Conservation (phyloP, 2,329 filamentous ascomycete genomes). For the Diaporthe capsici region DNA sequence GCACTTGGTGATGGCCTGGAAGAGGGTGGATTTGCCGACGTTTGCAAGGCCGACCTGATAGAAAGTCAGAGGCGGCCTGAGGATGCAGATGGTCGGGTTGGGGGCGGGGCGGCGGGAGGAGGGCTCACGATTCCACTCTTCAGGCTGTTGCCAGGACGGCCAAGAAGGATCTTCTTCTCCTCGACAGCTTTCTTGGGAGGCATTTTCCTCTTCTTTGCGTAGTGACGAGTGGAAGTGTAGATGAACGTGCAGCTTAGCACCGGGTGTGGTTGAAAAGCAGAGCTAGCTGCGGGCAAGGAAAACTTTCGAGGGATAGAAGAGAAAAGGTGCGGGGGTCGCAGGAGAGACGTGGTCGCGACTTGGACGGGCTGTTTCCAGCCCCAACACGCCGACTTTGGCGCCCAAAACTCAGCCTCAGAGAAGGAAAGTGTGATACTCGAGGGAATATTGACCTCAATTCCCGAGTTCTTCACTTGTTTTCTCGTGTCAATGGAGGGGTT, state of each 20-base stretch:
- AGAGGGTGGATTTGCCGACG: constrained; percentile 98
- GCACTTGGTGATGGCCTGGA: constrained; percentile 99
- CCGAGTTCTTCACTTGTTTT: constrained; percentile 8
- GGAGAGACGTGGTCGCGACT: constrained; percentile 59
- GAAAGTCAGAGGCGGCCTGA: constrained; percentile 55
- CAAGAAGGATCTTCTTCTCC: constrained; percentile 96
- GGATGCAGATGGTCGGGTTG: constrained; percentile 42
- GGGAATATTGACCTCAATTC: constrained; percentile 22
- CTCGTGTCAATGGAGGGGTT: constrained; percentile 20
- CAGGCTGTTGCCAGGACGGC: constrained; percentile 95
- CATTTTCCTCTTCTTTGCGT: constrained; percentile 81
- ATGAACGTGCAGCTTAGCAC: constrained; percentile 66
- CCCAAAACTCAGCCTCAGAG: constrained; percentile 20
- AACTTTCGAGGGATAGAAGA: constrained; percentile 67
- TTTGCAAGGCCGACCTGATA: constrained; percentile 95
- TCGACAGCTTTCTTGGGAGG: constrained; percentile 92
- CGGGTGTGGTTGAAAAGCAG: constrained; percentile 71
- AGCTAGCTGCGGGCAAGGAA: constrained; percentile 74
- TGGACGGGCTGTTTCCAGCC: constrained; percentile 59
- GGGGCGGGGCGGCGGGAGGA: constrained; percentile 41
- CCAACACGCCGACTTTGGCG: constrained; percentile 43
- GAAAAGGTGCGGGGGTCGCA: constrained; percentile 59
- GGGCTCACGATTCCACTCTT: constrained; percentile 96
- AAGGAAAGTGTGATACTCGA: constrained; percentile 12
- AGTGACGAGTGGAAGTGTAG: constrained; percentile 65